Conservation (phyloP, 2,329 filamentous ascomycete genomes). For the Ophiostoma montium region DNA sequence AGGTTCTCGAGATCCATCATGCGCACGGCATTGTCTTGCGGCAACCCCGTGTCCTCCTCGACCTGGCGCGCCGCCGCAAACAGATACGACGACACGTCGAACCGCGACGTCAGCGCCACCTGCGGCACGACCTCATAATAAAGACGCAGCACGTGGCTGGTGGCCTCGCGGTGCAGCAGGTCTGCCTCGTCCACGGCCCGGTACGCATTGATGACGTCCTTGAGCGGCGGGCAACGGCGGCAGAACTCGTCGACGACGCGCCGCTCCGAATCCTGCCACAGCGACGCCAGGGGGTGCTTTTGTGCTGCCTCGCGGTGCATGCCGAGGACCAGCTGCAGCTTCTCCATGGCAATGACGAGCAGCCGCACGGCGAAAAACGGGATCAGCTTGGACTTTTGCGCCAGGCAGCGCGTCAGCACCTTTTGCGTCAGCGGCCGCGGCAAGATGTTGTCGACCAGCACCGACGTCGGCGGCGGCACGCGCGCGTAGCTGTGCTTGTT, state of each 20-base stretch:
- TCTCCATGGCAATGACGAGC: conserved; percentile 64
- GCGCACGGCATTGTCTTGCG: conserved; percentile 37
- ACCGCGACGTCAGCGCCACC: conserved; percentile 66
- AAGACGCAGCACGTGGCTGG: conserved; percentile 64
- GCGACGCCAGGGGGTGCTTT: conserved; percentile 9
- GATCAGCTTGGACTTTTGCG: conserved; percentile 62
- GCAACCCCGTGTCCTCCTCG: conserved; percentile 35
- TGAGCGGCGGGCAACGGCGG: conserved; percentile 65
- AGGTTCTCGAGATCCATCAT: conserved; percentile 69
- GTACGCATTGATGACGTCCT: conserved; percentile 64
- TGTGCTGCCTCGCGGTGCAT: conserved; percentile 36
- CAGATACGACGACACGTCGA: conserved; percentile 72
- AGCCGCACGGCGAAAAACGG: conserved; percentile 75
- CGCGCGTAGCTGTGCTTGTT: conserved; percentile 45
- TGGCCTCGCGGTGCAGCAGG: conserved; percentile 60
- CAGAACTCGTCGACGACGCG: conserved; percentile 62
- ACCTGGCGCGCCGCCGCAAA: conserved; percentile 51
- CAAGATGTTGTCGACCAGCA: conserved; percentile 74
- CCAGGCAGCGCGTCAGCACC: conserved; percentile 63
- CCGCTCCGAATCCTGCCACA: conserved; percentile 57
- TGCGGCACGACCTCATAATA: conserved; percentile 77
- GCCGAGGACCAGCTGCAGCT: conserved; percentile 51
- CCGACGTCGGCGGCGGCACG: conserved; percentile 62
- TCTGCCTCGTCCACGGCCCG: conserved; percentile 54
- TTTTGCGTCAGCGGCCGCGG: conserved; percentile 72